These are phyloP conservation scores for Angophora floribunda DNA, from an alignment of 345 rosid genomes.

Conservation along the genomic window DNA sequence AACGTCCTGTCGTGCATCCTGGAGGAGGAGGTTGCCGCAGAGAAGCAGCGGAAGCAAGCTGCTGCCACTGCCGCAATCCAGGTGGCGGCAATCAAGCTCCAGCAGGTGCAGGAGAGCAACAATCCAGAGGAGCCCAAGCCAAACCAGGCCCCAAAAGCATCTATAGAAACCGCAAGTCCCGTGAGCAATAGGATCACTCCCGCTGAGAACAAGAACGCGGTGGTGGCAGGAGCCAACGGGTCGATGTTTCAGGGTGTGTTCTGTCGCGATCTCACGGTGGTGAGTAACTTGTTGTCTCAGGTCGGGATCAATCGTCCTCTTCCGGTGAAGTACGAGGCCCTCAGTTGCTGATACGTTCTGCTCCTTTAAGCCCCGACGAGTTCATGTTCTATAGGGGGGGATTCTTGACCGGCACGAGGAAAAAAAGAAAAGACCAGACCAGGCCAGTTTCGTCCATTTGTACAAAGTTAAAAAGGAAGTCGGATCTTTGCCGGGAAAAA, in stretches of 20 bases:
- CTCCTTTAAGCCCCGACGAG: not conserved
- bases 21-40: slow-evolving; percentile 63
- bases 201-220: slow-evolving; percentile 3
- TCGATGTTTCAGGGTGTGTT: slow-evolving; percentile 75
- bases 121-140: not conserved
- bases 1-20: slow-evolving; percentile 43
- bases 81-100: slow-evolving; percentile 36
- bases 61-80: slow-evolving; percentile 29
- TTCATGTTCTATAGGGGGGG: not conserved
- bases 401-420: not conserved
- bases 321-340: slow-evolving; percentile 75
- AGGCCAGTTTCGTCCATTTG: not conserved
- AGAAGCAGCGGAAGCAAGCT: slow-evolving; percentile 41
- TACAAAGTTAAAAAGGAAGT: slow-evolving; percentile 10
- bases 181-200: slow-evolving; percentile 1
- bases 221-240: not conserved
- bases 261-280: slow-evolving; percentile 80
- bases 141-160: not conserved
- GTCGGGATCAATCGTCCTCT: slow-evolving; percentile 73
- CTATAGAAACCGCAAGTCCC: not conserved
- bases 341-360: slow-evolving; percentile 49
- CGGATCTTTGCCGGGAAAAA: slow-evolving; percentile 21
- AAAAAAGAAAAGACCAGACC: not conserved
- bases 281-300: slow-evolving; percentile 66
- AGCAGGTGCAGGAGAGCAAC: slow-evolving; percentile 13